phyloP scores from a whole-genome alignment of 768 basidiomycete species.

The Austroboletus festivus region DNA sequence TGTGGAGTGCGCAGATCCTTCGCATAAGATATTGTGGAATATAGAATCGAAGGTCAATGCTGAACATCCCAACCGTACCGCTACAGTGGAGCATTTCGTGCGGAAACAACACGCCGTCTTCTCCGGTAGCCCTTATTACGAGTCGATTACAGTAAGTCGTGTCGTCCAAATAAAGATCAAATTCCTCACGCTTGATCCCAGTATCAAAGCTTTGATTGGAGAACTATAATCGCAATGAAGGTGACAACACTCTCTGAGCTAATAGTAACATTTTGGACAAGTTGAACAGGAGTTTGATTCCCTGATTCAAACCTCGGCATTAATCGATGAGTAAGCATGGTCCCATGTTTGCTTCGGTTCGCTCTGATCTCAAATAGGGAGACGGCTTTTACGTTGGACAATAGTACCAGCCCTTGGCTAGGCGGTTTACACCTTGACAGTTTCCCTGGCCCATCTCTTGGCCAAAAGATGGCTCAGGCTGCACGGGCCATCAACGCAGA shows the following conservation, averaged over 20 bases:
- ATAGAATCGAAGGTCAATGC: slow-evolving; percentile 78
- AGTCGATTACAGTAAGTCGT: slow-evolving; percentile 57
- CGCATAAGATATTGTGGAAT: slow-evolving; percentile 63
- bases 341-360: background rate
- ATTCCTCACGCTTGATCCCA: slow-evolving; percentile 24
- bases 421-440: slow-evolving; percentile 59
- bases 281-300: slow-evolving; percentile 51
- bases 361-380: slow-evolving; percentile 29
- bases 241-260: slow-evolving; percentile 23
- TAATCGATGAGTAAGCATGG: slow-evolving; percentile 57
- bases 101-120: slow-evolving; percentile 58
- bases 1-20: slow-evolving; percentile 66
- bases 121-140: slow-evolving; percentile 53
- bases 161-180: background rate
- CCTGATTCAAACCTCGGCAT: slow-evolving; percentile 55
- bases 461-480: slow-evolving; percentile 62
- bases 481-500: slow-evolving; percentile 62
- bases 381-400: slow-evolving; percentile 39
- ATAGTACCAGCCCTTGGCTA: slow-evolving; percentile 59
- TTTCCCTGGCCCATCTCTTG: slow-evolving; percentile 61
- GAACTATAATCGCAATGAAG: slow-evolving; percentile 72
- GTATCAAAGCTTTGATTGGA: slow-evolving; percentile 86
- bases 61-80: slow-evolving; percentile 48
- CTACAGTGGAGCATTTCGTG: slow-evolving; percentile 58
- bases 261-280: background rate